phyloP scores from a whole-genome alignment of 257 asterid species.

The Ilex aquifolium region DNA sequence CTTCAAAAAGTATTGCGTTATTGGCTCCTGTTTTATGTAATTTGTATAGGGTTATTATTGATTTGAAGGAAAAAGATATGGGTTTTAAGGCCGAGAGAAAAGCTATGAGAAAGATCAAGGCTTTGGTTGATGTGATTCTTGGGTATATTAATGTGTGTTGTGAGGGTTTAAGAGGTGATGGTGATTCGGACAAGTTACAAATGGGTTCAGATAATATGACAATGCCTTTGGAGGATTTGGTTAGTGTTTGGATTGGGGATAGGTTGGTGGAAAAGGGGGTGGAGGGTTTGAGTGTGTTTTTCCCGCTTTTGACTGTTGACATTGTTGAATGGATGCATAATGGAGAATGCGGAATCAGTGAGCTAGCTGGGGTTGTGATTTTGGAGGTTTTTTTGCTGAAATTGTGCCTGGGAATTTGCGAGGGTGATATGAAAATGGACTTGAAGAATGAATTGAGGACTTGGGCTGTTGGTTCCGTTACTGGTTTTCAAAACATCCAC shows the following conservation, averaged over 20 bases:
- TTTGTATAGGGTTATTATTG: conserved; percentile 27
- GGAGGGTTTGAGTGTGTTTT: conserved; percentile 33
- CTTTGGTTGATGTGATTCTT: conserved; percentile 46
- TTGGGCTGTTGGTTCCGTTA: conserved; percentile 57
- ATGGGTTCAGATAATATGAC: conserved; percentile 24
- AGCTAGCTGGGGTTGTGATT: conserved; percentile 52
- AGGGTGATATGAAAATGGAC: conserved; percentile 38
- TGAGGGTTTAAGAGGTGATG: conserved; percentile 26
- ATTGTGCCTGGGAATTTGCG: conserved; percentile 43
- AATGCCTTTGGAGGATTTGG: conserved; percentile 42
- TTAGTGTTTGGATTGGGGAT: conserved; percentile 45
- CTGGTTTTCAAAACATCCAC: conserved; percentile 37
- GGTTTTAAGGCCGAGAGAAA: conserved; percentile 44
- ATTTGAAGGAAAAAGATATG: conserved; percentile 30
- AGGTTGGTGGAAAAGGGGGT: conserved; percentile 13
- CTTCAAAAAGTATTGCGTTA: conserved; percentile 39
- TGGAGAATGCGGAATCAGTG: conserved; percentile 35
- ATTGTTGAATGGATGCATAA: conserved; percentile 20
- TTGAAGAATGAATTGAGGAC: conserved; percentile 35
- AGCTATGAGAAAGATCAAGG: conserved; percentile 35
- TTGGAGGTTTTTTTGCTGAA: conserved; percentile 54
- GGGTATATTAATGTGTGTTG: conserved; percentile 45
- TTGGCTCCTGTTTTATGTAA: conserved; percentile 52
- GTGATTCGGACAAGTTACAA: conserved; percentile 2
- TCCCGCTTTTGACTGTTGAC: conserved; percentile 46